phyloP scores from a whole-genome alignment of 2,329 filamentous ascomycete species.

The Xylaria sp. region DNA sequence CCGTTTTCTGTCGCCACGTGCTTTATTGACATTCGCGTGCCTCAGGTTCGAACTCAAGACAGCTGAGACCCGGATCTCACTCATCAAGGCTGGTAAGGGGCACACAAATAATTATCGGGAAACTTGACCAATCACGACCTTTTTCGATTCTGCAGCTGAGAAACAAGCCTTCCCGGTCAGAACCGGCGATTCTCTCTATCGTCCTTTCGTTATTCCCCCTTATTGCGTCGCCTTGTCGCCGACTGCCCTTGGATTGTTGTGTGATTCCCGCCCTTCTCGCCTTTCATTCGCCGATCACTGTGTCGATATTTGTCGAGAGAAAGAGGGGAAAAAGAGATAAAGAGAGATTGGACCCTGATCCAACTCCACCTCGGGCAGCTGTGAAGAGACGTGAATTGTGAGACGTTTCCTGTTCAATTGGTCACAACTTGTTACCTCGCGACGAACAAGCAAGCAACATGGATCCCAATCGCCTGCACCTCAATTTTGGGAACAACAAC shows the following conservation, averaged over 20 bases:
- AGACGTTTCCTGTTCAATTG: background rate
- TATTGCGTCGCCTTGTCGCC: slow-evolving; percentile 1
- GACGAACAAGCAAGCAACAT: slow-evolving; percentile 52
- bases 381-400: slow-evolving; percentile 1
- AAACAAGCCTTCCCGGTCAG: background rate
- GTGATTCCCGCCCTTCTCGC: background rate
- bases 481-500: slow-evolving; percentile 75
- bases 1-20: slow-evolving; percentile 11
- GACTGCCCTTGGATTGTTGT: background rate
- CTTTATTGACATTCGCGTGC: slow-evolving; percentile 21
- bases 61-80: background rate
- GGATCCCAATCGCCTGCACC: slow-evolving; percentile 68
- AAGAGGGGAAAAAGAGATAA: background rate
- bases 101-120: background rate
- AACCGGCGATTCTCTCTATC: background rate
- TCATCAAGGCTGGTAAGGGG: slow-evolving; percentile 22
- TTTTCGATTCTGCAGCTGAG: background rate
- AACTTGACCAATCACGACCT: background rate
- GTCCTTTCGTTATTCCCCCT: background rate
- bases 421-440: background rate
- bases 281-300: background rate
- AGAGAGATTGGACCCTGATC: background rate
- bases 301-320: slow-evolving; percentile 6
- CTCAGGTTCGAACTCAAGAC: slow-evolving; percentile 16
- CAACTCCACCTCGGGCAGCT: background rate